A percentile compares a stretch with the other conserved stretches of the same genome.
Evolutionary conservation across 139 green algal genomes (phyloP).

Genomic region (Gonium pectorale): DNA sequence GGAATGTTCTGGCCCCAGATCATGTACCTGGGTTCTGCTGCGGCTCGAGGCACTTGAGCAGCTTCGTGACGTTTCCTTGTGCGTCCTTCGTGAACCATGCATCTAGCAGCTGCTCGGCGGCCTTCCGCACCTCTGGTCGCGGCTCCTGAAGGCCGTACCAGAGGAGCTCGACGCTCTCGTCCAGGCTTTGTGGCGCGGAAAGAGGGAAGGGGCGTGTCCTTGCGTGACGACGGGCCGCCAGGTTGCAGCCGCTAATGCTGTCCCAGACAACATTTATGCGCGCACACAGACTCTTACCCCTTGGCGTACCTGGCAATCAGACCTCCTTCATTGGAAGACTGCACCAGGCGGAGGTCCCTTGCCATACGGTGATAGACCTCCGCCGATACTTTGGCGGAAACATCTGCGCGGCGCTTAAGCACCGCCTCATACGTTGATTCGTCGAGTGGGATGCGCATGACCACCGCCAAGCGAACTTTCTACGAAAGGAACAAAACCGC

Average conservation of each 20-base stretch:
- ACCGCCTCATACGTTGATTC: neutral
- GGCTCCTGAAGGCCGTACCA: conserved; percentile 22
- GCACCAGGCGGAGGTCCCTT: neutral
- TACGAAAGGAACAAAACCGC: no score
- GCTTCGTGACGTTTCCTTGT: neutral
- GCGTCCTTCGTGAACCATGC: conserved; percentile 7
- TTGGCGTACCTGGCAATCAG: conserved; percentile 10
- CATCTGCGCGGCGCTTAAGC: neutral
- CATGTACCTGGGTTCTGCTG: neutral
- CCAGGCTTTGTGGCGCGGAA: neutral
- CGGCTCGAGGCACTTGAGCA: conserved; percentile 2
- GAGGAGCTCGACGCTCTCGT: neutral
- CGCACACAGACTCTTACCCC: no score
- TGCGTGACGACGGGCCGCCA: no score
- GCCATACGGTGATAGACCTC: conserved; percentile 1
- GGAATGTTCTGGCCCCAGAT: no score
- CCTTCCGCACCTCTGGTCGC: neutral
- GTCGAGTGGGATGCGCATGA: neutral
- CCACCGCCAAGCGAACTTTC: neutral
- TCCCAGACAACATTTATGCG: no score
- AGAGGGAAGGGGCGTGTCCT: neutral
- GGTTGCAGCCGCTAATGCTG: no score
- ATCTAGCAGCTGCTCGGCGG: conserved; percentile 2
- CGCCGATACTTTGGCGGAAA: neutral
- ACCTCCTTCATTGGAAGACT: neutral